Percentiles rank a stretch among this genome's conserved stretches.
Conservation (phyloP, 1,284 basidiomycete genomes). For the Macrocybe sp. region DNA sequence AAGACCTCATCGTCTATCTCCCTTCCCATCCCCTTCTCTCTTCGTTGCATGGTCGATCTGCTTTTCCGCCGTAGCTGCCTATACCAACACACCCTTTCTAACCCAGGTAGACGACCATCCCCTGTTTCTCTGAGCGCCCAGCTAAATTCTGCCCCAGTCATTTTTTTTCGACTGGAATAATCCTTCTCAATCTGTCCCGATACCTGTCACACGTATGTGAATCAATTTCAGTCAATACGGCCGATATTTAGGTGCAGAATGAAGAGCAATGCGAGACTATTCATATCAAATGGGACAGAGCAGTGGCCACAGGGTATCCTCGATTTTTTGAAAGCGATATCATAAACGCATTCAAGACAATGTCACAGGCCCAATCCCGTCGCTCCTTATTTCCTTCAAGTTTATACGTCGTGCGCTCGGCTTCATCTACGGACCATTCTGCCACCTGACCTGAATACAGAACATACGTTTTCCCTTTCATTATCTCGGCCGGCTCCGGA, state of each 20-base stretch:
- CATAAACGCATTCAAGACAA: not conserved
- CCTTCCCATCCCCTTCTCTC: not conserved
- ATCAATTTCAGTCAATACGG: not conserved
- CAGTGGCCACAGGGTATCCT: constrained; percentile 40
- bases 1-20: not conserved
- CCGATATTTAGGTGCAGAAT: not conserved
- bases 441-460: constrained; percentile 21
- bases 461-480: constrained; percentile 45
- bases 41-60: constrained; percentile 1
- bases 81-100: constrained; percentile 8
- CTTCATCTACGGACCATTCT: not conserved
- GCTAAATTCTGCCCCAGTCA: constrained; percentile 27
- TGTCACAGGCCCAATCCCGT: constrained; percentile 43
- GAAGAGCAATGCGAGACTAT: constrained; percentile 53
- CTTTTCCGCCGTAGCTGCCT: constrained; percentile 1
- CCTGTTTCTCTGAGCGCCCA: constrained; percentile 3
- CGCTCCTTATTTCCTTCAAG: constrained; percentile 53
- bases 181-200: constrained; percentile 34
- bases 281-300: constrained; percentile 43
- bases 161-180: constrained; percentile 49
- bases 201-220: constrained; percentile 42
- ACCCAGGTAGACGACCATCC: not conserved
- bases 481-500: constrained; percentile 42
- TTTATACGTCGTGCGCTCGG: constrained; percentile 53
- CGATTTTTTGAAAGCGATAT: not conserved